Conservation (phyloP, 1,284 basidiomycete species). For the Irpex sp. region DNA sequence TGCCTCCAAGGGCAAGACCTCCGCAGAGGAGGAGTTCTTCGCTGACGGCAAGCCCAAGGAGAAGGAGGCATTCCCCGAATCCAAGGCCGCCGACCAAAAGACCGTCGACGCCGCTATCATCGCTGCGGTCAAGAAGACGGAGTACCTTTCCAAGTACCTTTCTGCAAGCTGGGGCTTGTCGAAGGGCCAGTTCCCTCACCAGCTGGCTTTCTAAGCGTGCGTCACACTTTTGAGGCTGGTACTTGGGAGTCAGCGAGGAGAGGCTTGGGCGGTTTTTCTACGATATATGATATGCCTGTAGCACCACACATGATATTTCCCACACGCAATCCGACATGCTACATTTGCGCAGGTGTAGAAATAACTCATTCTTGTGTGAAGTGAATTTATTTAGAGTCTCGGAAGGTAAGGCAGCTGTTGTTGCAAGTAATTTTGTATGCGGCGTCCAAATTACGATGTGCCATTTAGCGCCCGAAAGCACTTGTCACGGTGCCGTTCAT, state of each 20-base stretch:
- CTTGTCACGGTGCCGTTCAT: neutral
- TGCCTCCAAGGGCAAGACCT: slow-evolving; percentile 58
- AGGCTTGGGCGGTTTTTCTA: slow-evolving; percentile 17
- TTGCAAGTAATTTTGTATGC: neutral
- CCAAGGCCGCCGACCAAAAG: slow-evolving; percentile 93
- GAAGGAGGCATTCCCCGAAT: slow-evolving; percentile 87
- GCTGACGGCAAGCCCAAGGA: slow-evolving; percentile 88
- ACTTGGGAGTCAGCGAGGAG: slow-evolving; percentile 13
- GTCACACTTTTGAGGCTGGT: slow-evolving; percentile 5
- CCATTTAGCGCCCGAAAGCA: neutral
- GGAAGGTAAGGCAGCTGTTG: neutral
- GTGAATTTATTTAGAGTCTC: neutral
- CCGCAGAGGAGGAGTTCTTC: slow-evolving; percentile 96
- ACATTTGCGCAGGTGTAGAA: slow-evolving; percentile 5
- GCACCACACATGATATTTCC: slow-evolving; percentile 11
- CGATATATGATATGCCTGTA: slow-evolving; percentile 16
- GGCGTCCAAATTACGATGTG: neutral
- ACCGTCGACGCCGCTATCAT: slow-evolving; percentile 82
- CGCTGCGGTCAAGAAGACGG: slow-evolving; percentile 88
- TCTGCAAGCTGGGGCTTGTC: slow-evolving; percentile 92
- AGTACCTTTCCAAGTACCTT: slow-evolving; percentile 92
- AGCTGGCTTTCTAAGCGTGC: slow-evolving; percentile 69
- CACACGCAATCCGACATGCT: slow-evolving; percentile 7
- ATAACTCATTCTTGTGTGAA: neutral
- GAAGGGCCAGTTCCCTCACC: slow-evolving; percentile 91